Conservation (phyloP, 352 stramenopile genomes). For the Pythium biforme region DNA sequence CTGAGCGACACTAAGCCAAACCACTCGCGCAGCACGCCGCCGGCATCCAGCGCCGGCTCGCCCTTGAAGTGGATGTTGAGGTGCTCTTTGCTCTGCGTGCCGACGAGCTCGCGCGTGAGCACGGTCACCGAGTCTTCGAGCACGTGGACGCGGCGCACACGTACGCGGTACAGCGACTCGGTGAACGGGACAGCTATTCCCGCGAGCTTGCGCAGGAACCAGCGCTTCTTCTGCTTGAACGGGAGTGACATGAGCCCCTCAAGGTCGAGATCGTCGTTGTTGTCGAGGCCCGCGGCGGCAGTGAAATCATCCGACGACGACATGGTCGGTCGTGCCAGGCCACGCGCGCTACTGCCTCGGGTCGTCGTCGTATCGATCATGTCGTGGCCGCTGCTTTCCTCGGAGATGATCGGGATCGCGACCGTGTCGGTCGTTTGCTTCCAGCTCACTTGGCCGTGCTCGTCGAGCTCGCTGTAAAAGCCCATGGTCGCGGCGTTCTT, state of each 20-base stretch:
- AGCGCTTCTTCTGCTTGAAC: conserved; percentile 43
- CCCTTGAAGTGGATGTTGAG: conserved; percentile 73
- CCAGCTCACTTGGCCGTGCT: conserved; percentile 26
- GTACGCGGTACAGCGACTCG: conserved; percentile 57
- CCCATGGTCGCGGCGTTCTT: conserved; percentile 40
- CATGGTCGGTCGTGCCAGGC: conserved; percentile 1
- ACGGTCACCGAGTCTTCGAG: conserved; percentile 67
- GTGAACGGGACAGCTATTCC: conserved; percentile 57
- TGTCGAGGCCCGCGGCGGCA: neutral
- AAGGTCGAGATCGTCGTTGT: conserved; percentile 27
- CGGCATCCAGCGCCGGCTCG: conserved; percentile 64
- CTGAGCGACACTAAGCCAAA: conserved; percentile 58
- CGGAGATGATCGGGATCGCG: conserved; percentile 18
- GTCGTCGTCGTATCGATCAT: neutral
- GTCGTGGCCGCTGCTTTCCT: conserved; percentile 4
- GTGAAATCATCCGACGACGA: conserved; percentile 4
- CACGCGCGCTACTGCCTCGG: neutral
- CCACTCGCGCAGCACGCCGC: conserved; percentile 66
- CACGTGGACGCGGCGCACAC: conserved; percentile 50
- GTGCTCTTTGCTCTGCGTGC: conserved; percentile 46
- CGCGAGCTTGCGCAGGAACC: conserved; percentile 71
- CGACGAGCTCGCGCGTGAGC: conserved; percentile 34
- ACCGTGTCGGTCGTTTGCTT: conserved; percentile 27
- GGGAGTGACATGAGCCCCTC: conserved; percentile 43
- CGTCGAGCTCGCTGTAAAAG: conserved; percentile 36